Evolutionary conservation across 2,329 filamentous ascomycete genomes (phyloP).

Genomic region (Aureobasidium subglaciale): DNA sequence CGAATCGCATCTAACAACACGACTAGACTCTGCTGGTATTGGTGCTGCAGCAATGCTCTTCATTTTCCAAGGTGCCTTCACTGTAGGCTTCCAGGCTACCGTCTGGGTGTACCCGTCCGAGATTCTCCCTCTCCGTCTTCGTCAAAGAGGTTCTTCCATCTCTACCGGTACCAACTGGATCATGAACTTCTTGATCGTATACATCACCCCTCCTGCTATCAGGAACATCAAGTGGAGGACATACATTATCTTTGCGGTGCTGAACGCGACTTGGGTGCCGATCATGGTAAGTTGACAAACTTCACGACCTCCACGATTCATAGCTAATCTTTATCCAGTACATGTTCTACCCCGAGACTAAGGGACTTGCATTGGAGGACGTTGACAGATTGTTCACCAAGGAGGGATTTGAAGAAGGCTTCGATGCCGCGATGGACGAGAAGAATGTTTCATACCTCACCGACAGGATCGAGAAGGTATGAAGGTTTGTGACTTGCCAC

Average conservation of each 20-base stretch:
- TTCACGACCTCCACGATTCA: not conserved
- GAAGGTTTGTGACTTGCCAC: not conserved
- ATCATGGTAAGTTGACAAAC: constrained; percentile 16
- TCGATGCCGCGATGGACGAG: not conserved
- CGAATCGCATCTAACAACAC: not conserved
- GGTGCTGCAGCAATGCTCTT: constrained; percentile 50
- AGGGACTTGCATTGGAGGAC: constrained; percentile 15
- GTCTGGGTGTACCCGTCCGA: constrained; percentile 58
- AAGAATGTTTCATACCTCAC: not conserved
- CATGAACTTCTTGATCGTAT: constrained; percentile 18
- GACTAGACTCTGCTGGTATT: constrained; percentile 18
- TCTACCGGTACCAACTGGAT: constrained; percentile 29
- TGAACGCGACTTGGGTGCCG: constrained; percentile 19
- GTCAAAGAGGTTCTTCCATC: constrained; percentile 27
- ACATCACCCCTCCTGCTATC: constrained; percentile 58
- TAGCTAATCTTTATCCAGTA: not conserved
- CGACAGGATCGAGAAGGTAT: constrained; percentile 5
- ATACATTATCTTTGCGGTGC: constrained; percentile 50
- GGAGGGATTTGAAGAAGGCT: constrained; percentile 2
- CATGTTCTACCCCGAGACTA: not conserved
- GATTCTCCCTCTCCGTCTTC: constrained; percentile 47
- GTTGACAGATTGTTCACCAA: constrained; percentile 17
- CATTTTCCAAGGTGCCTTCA: constrained; percentile 57
- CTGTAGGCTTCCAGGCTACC: constrained; percentile 52
- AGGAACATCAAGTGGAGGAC: constrained; percentile 48